phyloP scores from a whole-genome alignment of 495 filamentous ascomycete species.

The Penicillium canescens region DNA sequence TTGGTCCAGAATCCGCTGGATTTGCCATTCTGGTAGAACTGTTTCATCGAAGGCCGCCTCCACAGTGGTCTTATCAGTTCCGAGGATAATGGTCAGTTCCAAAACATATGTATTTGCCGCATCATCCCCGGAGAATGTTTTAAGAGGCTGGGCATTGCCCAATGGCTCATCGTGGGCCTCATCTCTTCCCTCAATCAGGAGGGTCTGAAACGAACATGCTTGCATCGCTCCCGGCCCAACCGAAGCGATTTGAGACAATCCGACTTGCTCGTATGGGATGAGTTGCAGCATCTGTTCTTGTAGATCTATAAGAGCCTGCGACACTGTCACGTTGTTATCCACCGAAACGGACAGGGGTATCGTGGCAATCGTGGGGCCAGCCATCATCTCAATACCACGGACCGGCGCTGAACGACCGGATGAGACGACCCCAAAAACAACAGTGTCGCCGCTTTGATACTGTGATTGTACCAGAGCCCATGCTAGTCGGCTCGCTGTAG shows the following conservation, averaged over 20 bases:
- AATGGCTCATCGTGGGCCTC: background rate
- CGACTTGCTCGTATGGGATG: background rate
- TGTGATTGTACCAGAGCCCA: constrained; percentile 35
- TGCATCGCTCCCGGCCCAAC: constrained; percentile 38
- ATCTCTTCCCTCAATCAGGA: constrained; percentile 2
- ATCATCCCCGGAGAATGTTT: background rate
- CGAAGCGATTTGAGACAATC: background rate
- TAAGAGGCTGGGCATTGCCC: background rate
- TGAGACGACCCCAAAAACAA: constrained; percentile 31
- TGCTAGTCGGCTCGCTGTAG: constrained; percentile 11
- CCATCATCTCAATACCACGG: constrained; percentile 25
- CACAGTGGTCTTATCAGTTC: background rate
- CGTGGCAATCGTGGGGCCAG: constrained; percentile 36
- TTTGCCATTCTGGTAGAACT: constrained; percentile 8
- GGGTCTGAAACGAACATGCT: constrained; percentile 54
- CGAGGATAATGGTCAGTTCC: background rate
- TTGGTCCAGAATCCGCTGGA: constrained; percentile 13
- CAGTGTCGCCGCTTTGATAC: constrained; percentile 25
- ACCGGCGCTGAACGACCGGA: constrained; percentile 30
- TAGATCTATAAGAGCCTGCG: background rate
- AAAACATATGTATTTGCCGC: constrained; percentile 16
- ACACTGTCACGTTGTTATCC: background rate
- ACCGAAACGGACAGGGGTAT: constrained; percentile 3
- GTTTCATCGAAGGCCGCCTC: constrained; percentile 8
- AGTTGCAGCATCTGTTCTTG: background rate